Base-by-base conservation (phyloP, 2,329 filamentous ascomycete species). In the Aspergillus sojae region DNA sequence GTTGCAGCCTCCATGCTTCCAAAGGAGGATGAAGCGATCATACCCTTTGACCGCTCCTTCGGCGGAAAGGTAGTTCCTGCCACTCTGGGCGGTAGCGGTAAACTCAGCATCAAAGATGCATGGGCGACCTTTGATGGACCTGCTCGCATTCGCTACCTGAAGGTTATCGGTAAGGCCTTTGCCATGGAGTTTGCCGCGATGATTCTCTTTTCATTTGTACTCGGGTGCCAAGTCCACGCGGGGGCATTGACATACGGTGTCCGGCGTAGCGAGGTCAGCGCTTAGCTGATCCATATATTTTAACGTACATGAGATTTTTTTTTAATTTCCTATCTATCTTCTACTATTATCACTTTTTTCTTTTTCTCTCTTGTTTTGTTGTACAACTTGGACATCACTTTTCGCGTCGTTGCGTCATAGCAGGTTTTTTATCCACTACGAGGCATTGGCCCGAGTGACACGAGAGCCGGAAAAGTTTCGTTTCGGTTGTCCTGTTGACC, bases 11-110 rank as follows among this genome's bases (percentile, higher is more conserved):
- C 92, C 55, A 88, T 97, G 70, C 87, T 97, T 4, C 87, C 92
- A 1, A 89, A 92, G 63, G 89, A 92, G n/a, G 86, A 93, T 68
- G 90, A 96, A 79, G 88, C 92, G 32, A 91, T 97, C 67, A 89
- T 98, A 41, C 90, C 92, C 32, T 97, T 97, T 72, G 94, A 98
- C 82, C 91, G 93, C 68, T 90, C 89, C 26, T 95, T 96, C 73
- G 87, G 85, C 66, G 92, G 92, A 69, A 90, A 89, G 74, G 87
- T 94, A 32, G 86, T 90, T 67, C 89, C 91, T 21, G 86, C 87
- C 64, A 84, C 93, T 57, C 82, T 93, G n/a, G 89, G 87, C 63
- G 92, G 91, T 60, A 86, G 84, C 67, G 91, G 91, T 68, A 89
- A 86, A 68, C 84, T 92, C 65, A 86, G 90, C 43, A 85, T 94